These are phyloP conservation scores for Fonsecaea pedrosoi DNA, from an alignment of 2,329 filamentous ascomycete species.

Conservation along the genomic window DNA sequence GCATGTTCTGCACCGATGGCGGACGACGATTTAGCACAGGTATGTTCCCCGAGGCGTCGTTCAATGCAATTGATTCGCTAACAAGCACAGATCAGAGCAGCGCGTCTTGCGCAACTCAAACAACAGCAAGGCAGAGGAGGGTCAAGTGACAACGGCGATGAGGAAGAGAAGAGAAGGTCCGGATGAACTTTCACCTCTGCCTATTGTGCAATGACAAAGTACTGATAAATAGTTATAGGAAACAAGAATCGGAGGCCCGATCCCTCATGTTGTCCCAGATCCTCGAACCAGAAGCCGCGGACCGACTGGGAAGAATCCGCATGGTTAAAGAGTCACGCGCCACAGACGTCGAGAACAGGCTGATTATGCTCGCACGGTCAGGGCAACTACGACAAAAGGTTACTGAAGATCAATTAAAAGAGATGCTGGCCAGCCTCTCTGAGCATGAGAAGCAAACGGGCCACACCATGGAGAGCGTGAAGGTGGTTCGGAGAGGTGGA, in stretches of 20 bases:
- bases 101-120: conserved; percentile 91
- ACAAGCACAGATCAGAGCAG: conserved; percentile 76
- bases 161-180: conserved; percentile 72
- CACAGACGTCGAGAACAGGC: conserved; percentile 85
- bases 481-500: conserved; percentile 79
- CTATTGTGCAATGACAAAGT: not conserved
- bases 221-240: conserved; percentile 39
- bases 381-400: conserved; percentile 89
- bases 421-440: conserved; percentile 68
- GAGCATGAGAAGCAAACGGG: conserved; percentile 58
- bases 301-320: conserved; percentile 90
- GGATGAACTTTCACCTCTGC: conserved; percentile 32
- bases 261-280: conserved; percentile 85
- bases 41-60: conserved; percentile 39
- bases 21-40: conserved; percentile 71
- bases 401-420: conserved; percentile 91
- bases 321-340: conserved; percentile 94
- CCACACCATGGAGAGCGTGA: conserved; percentile 80
- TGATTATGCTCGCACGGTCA: conserved; percentile 87
- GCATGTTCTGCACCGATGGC: conserved; percentile 56
- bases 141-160: conserved; percentile 57
- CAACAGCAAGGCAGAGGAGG: conserved; percentile 65
- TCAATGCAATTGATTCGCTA: not conserved
- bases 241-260: conserved; percentile 70
- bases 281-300: conserved; percentile 89